A percentile compares a stretch with the other conserved stretches of the same genome.
Evolutionary conservation across 2,329 filamentous ascomycete genomes (phyloP).

Genomic region (Epichloe amarillans): DNA sequence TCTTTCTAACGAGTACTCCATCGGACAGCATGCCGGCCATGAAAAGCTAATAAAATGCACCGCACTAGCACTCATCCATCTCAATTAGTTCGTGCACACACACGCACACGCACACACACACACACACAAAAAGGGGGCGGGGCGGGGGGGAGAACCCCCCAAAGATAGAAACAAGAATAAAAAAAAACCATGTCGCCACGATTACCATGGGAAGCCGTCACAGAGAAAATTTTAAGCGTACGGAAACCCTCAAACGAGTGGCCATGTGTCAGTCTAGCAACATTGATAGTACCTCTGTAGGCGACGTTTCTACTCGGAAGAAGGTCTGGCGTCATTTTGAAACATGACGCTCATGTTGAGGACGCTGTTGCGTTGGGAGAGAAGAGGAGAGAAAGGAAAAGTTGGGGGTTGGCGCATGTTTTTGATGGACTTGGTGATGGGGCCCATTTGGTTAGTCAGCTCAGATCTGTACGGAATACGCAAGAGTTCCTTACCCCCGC

Average conservation of each 20-base stretch:
- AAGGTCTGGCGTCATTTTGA: slow-evolving; percentile 10
- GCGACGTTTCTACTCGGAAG: slow-evolving; percentile 13
- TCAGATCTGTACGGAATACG: neutral
- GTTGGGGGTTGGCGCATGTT: neutral
- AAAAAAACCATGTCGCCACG: slow-evolving; percentile 24
- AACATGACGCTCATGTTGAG: slow-evolving; percentile 7
- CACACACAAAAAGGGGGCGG: no score
- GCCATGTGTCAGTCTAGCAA: slow-evolving; percentile 25
- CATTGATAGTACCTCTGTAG: slow-evolving; percentile 4
- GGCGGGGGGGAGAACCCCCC: no score
- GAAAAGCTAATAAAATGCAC: no score
- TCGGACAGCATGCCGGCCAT: no score
- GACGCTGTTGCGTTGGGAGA: slow-evolving; percentile 16
- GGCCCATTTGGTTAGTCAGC: neutral
- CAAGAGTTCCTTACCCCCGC: no score
- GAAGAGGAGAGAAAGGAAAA: slow-evolving; percentile 6
- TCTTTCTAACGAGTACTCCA: no score
- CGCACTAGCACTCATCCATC: no score
- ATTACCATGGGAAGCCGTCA: slow-evolving; percentile 32
- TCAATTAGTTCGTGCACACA: no score
- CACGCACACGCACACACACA: no score
- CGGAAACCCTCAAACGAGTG: slow-evolving; percentile 32
- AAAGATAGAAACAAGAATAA: no score
- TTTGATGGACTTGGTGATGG: neutral
- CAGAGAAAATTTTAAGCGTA: slow-evolving; percentile 9